Evolutionary conservation across 257 asterid species (phyloP).

Genomic region (Solanum corneliomulleri): DNA sequence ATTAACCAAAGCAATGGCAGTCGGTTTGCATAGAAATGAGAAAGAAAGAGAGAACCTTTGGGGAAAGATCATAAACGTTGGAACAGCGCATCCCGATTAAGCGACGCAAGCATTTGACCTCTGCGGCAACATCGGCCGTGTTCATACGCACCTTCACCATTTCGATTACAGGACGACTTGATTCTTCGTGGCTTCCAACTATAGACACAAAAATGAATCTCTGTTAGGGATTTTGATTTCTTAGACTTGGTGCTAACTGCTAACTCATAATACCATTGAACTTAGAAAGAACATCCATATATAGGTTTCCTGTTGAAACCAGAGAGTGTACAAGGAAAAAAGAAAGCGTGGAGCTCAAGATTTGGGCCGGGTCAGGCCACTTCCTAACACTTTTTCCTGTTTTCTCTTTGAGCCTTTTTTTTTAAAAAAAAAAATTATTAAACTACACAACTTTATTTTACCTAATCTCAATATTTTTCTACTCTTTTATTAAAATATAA

Average conservation of each 20-base stretch:
- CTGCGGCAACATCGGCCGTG: constrained; percentile 99
- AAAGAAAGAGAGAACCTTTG: constrained; percentile 37
- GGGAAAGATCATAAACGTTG: constrained; percentile 88
- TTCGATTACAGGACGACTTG: not conserved
- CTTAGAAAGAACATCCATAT: not conserved
- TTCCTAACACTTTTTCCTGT: not conserved
- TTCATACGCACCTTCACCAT: constrained; percentile 99
- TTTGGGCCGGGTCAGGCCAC: not conserved
- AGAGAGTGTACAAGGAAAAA: not conserved
- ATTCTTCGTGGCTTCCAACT: not conserved
- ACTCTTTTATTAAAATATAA: too few species aligned
- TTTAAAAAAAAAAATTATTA: too few species aligned
- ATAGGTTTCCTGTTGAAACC: not conserved
- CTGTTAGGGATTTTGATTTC: not conserved
- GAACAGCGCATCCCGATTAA: constrained; percentile 98
- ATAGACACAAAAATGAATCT: not conserved
- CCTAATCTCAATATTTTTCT: too few species aligned
- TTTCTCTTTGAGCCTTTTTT: not conserved
- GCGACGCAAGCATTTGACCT: constrained; percentile 90
- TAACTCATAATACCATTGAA: not conserved
- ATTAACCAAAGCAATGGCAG: not conserved
- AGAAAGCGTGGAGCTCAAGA: not conserved
- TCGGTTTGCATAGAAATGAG: not conserved
- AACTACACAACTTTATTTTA: too few species aligned
- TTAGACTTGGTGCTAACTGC: not conserved